Percentiles rank a stretch among this genome's conserved stretches.
These are phyloP conservation scores for Pelagomonas calceolata DNA, from an alignment of 108 stramenopile genomes.

Conservation along the genomic window DNA sequence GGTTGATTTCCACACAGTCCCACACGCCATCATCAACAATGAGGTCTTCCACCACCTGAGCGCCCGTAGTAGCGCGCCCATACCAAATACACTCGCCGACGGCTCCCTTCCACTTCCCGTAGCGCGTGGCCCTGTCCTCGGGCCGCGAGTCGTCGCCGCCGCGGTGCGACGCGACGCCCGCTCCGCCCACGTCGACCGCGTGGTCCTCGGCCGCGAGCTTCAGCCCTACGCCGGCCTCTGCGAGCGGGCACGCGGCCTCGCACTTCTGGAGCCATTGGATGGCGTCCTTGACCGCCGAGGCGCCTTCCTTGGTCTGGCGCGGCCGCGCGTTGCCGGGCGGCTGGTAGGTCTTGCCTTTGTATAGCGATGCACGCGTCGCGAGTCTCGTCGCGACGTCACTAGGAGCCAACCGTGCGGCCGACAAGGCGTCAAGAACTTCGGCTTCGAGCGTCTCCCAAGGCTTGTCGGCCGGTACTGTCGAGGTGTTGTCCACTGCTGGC, in stretches of 20 bases:
- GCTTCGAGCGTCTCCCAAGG: not conserved
- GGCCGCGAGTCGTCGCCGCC: not conserved
- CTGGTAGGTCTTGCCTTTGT: not conserved
- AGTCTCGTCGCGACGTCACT: not conserved
- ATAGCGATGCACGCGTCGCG: not conserved
- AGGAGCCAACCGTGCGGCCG: not conserved
- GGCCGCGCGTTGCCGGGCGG: not conserved
- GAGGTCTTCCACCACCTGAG: not conserved
- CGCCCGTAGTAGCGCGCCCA: not conserved
- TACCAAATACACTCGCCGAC: conserved; percentile 1
- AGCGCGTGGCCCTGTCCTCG: not conserved
- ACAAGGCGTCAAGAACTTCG: not conserved
- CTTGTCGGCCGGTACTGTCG: too few species aligned
- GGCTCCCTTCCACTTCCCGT: not conserved
- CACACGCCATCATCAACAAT: not conserved
- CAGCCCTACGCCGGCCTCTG: not conserved
- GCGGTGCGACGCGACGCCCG: not conserved
- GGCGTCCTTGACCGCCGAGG: not conserved
- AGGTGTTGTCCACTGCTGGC: too few species aligned
- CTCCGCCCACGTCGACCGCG: not conserved
- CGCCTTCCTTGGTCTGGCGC: conserved; percentile 1
- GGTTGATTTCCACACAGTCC: too few species aligned
- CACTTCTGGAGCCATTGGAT: not conserved
- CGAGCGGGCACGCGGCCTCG: not conserved
- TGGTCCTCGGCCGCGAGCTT: not conserved